Percentiles rank a stretch among this genome's conserved stretches.
phyloP scores from a whole-genome alignment of 768 basidiomycete species.

The Boletales sp. region DNA sequence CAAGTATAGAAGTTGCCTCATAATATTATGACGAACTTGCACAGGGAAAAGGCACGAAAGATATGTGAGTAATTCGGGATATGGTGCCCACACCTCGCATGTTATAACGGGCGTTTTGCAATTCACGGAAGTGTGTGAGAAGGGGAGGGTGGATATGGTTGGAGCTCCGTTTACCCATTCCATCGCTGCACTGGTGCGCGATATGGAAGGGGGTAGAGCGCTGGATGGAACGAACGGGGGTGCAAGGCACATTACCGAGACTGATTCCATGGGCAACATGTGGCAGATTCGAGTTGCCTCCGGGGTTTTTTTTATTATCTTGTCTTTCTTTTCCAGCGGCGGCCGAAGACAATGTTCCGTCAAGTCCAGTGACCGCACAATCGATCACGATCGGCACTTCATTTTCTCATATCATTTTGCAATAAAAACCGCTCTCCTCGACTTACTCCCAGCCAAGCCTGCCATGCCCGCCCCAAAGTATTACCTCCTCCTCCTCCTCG shows the following conservation, averaged over 20 bases:
- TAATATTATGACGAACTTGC: neutral
- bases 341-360: conserved; percentile 26
- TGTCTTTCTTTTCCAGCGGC: conserved; percentile 5
- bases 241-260: neutral
- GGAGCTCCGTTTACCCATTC: neutral
- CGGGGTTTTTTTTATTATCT: too few species aligned
- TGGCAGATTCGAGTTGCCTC: too few species aligned
- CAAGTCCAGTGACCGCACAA: conserved; percentile 15
- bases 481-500: conserved; percentile 19
- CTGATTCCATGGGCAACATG: neutral
- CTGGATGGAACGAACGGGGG: neutral
- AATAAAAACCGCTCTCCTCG: conserved; percentile 22
- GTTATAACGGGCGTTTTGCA: neutral
- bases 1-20: conserved; percentile 1
- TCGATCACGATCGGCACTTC: conserved; percentile 17
- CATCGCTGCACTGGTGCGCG: neutral
- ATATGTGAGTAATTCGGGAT: neutral
- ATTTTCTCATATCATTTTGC: conserved; percentile 21
- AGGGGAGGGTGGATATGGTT: neutral
- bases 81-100: conserved; percentile 1
- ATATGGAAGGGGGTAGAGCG: neutral
- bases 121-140: conserved; percentile 6
- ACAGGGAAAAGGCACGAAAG: neutral
- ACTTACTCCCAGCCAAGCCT: neutral
- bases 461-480: conserved; percentile 21